phyloP scores from a whole-genome alignment of 345 rosid genomes.

The Brassica juncea region DNA sequence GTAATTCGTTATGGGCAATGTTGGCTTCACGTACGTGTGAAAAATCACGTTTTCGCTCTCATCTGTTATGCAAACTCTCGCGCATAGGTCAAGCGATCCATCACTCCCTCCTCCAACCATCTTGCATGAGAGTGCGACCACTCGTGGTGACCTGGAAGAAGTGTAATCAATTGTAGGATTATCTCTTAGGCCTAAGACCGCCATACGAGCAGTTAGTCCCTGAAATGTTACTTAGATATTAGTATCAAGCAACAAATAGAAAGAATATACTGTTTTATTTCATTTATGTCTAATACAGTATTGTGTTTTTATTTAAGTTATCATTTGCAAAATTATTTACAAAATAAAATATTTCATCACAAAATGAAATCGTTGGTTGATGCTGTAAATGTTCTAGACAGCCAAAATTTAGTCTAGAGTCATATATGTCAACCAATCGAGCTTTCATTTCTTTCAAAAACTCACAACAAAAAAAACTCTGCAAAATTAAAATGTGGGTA shows the following conservation, averaged over 20 bases:
- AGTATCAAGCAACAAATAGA: background rate
- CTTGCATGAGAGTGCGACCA: constrained; percentile 74
- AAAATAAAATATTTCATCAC: background rate
- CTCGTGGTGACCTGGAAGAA: constrained; percentile 48
- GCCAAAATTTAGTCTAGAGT: no score
- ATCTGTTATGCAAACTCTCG: no score
- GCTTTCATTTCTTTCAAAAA: no score
- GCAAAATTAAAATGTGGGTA: no score
- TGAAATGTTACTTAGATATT: constrained; percentile 1
- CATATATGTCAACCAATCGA: no score
- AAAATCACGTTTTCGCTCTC: constrained; percentile 60
- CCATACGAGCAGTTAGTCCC: constrained; percentile 40
- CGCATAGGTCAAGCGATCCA: no score
- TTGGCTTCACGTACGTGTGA: constrained; percentile 75
- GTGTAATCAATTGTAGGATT: constrained; percentile 49
- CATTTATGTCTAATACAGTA: background rate
- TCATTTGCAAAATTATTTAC: background rate
- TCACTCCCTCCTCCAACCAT: no score
- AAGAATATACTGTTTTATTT: background rate
- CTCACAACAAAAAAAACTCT: no score
- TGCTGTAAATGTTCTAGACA: no score
- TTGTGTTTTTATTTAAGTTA: no score
- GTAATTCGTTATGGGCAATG: constrained; percentile 64
- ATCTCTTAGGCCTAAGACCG: constrained; percentile 59
- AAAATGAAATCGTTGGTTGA: background rate